Base-by-base conservation (phyloP, 2,329 filamentous ascomycete species). In the Pseudohalonectria lignicola region DNA sequence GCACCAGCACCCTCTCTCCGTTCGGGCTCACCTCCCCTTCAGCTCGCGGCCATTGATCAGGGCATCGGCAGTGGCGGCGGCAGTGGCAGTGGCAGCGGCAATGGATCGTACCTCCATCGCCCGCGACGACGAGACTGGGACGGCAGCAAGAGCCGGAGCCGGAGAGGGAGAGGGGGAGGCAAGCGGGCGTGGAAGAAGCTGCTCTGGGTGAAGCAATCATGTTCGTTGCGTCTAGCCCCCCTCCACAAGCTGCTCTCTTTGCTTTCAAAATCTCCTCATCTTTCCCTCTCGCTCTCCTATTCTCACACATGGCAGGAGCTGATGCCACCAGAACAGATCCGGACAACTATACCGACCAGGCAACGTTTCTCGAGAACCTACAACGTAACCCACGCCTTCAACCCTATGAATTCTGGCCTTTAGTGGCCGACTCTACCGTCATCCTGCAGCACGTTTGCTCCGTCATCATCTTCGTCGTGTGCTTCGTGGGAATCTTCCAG, bases 291-390 rank as follows among this genome's bases (percentile, higher is more conserved):
- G 31, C 40, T 36, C 39, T 39, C 34, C 34, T 37, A n/a, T 17
- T 15, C n/a, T 13, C 15, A 17, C 30, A 37, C 17, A 13, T 29
- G 15, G 16, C n/a, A n/a, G n/a, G n/a, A n/a, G n/a, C n/a, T n/a
- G n/a, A n/a, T n/a, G n/a, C n/a, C 9, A 34, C 42, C 10, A 13
- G 10, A 31, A 25, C 48, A 88, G 86, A 93, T 55, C 88, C 92
- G n/a, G 92, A 98, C 59, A 98, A 98, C 59, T 96, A 96, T 57
- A 96, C 92, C 30, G 92, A 98, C 56, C 87, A 92, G 55, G 85
- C 86, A 43, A 96, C 92, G 2, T 98, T 98, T 52, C 79, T 98
- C 47, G 90, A 95, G 54, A 87, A 94, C 51, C 76, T 98, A 15
- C 90, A 98, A 59, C 78, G 88, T 34, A 98, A 98, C 57, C 90